Percentiles rank a stretch among this genome's conserved stretches.
These are phyloP conservation scores for Penicillium corylophilum DNA, from an alignment of 2,329 filamentous ascomycete genomes.

Conservation along the genomic window DNA sequence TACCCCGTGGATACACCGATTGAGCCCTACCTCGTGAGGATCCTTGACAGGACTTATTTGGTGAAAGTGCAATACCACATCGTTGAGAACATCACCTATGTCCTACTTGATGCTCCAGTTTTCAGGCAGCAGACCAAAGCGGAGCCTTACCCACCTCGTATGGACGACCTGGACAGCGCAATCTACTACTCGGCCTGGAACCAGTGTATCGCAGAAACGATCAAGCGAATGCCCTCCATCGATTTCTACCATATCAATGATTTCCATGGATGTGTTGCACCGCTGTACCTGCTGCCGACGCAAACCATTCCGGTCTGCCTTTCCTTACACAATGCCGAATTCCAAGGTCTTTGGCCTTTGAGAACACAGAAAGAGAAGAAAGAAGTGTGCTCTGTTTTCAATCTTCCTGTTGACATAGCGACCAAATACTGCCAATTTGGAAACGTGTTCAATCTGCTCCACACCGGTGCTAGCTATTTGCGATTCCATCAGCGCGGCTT, in stretches of 20 bases:
- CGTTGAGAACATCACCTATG: constrained; percentile 66
- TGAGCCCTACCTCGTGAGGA: constrained; percentile 61
- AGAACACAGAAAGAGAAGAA: constrained; percentile 58
- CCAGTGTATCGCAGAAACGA: constrained; percentile 64
- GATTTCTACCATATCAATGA: constrained; percentile 68
- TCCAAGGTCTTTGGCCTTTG: constrained; percentile 69
- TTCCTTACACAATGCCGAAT: constrained; percentile 68
- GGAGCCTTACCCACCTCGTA: constrained; percentile 65
- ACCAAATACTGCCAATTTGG: constrained; percentile 65
- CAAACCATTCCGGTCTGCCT: constrained; percentile 61
- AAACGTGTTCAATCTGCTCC: constrained; percentile 67
- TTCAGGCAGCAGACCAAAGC: constrained; percentile 64
- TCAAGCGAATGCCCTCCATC: constrained; percentile 59
- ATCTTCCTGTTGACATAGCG: constrained; percentile 45
- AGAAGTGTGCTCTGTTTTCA: constrained; percentile 65
- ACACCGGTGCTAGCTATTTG: constrained; percentile 64
- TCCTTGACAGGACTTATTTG: constrained; percentile 60
- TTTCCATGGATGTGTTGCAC: constrained; percentile 63
- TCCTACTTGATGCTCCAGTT: constrained; percentile 65
- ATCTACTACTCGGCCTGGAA: constrained; percentile 71
- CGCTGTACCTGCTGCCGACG: constrained; percentile 61
- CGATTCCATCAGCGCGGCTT: constrained; percentile 66
- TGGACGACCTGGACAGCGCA: constrained; percentile 67
- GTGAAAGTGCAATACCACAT: constrained; percentile 65
- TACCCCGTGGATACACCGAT: constrained; percentile 53